Percentiles rank a stretch among this genome's conserved stretches.
These are phyloP conservation scores for Cadophora sp. DNA, from an alignment of 2,329 filamentous ascomycete species.

Conservation along the genomic window DNA sequence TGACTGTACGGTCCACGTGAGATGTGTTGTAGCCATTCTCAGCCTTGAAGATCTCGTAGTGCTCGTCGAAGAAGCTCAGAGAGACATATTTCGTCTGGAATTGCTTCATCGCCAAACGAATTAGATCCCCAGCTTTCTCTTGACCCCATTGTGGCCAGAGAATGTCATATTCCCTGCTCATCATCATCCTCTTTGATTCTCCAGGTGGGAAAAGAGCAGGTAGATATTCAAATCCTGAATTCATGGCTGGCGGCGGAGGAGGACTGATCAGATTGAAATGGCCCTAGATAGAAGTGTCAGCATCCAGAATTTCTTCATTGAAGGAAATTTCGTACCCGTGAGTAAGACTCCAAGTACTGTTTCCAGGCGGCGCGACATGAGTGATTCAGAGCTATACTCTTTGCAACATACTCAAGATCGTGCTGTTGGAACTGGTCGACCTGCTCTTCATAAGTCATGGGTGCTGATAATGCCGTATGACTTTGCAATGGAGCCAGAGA, in stretches of 20 bases:
- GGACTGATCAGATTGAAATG: conserved; percentile 46
- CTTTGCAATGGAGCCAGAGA: neutral
- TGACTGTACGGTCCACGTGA: conserved; percentile 41
- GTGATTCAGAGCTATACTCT: conserved; percentile 7
- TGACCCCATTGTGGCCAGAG: conserved; percentile 36
- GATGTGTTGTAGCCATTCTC: conserved; percentile 42
- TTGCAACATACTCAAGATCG: conserved; percentile 25
- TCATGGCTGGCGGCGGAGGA: conserved; percentile 44
- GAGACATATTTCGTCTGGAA: conserved; percentile 43
- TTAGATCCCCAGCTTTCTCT: conserved; percentile 34
- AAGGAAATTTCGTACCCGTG: conserved; percentile 22
- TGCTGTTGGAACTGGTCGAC: neutral
- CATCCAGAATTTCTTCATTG: neutral
- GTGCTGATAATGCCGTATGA: neutral
- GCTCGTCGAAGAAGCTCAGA: conserved; percentile 46
- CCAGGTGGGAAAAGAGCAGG: conserved; percentile 41
- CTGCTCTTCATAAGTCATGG: neutral
- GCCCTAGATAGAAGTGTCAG: conserved; percentile 37
- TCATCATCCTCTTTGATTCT: conserved; percentile 39
- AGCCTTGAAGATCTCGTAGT: conserved; percentile 44
- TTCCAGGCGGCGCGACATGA: conserved; percentile 21
- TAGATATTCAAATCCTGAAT: conserved; percentile 40
- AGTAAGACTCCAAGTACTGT: conserved; percentile 31
- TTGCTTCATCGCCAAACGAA: conserved; percentile 39
- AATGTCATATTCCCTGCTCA: conserved; percentile 36